Base-by-base conservation (phyloP, 768 basidiomycete genomes). In the Russula emetica region DNA sequence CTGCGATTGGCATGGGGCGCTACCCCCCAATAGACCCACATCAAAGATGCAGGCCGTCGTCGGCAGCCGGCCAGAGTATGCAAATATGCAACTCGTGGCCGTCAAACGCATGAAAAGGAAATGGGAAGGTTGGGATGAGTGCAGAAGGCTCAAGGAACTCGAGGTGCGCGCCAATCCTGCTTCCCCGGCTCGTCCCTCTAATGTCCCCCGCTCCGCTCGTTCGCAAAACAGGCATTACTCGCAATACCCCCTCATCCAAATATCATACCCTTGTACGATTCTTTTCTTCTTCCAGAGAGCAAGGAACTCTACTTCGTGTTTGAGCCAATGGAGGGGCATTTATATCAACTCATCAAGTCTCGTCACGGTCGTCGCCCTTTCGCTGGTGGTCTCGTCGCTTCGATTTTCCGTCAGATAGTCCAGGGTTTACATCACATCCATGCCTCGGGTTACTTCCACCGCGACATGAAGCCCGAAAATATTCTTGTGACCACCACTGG, bases 401-500 rank as follows among this genome's bases (percentile, higher is more conserved):
- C 90, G 70, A 94, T 98, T 69, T 98, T 97, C 74, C 86, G 83
- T 62, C 97, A 99, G 76, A 90, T 95, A 71, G 85, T 92, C 51
- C 79, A 84, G 18, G 97, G 97, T 44, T 83, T 99, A 40, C 80
- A 93, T 71, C 97, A 99, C 75, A 93, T 98, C 68, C 97, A 99
- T 75, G 74, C 80, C 16, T 80, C 87, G 34, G 97, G 96, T 40
- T 99, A 96, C 76, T 99, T 99, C 76, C 97, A 99, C 76, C 91
- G 97, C 55, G 97, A 99, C 75, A 97, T 99, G 94, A 99, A 99
- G 76, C 97, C 97, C 42, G 97, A 99, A 75, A 99, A 99, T 71
- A 88, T 98, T 9, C 85, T 99, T 57, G 97, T 99, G 70, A 98
- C 97, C 20, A 98, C 97, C 2, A 97, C 94, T 16, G 97, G 97